Evolutionary conservation across 108 stramenopile species (phyloP).

Genomic region (Fistulifera solaris): DNA sequence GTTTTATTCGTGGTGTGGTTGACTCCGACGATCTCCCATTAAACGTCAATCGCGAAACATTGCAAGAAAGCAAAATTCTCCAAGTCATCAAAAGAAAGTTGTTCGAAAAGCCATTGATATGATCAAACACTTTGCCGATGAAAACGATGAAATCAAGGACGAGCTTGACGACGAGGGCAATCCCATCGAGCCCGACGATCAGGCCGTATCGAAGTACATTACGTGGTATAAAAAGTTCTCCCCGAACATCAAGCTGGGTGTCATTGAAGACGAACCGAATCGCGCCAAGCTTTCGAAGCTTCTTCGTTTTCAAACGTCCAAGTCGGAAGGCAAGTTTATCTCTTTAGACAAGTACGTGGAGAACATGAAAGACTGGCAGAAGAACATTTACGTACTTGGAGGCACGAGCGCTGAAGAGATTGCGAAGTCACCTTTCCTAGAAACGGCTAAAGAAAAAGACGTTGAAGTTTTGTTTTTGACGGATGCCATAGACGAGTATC

Average conservation of each 20-base stretch:
- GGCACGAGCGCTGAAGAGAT: slow-evolving; percentile 80
- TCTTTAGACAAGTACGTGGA: slow-evolving; percentile 88
- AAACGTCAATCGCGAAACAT: slow-evolving; percentile 99
- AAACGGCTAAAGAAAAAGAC: slow-evolving; percentile 82
- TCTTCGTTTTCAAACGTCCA: slow-evolving; percentile 88
- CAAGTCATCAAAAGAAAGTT: slow-evolving; percentile 99
- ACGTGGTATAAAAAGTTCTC: slow-evolving; percentile 93
- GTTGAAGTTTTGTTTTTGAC: slow-evolving; percentile 94
- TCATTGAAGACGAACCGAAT: slow-evolving; percentile 95
- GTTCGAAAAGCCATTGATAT: slow-evolving; percentile 97
- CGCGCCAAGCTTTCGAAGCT: slow-evolving; percentile 88
- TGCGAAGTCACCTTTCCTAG: slow-evolving; percentile 88
- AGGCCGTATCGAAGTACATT: slow-evolving; percentile 62
- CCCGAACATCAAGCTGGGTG: slow-evolving; percentile 92
- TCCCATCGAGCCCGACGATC: slow-evolving; percentile 37
- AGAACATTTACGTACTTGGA: slow-evolving; percentile 93
- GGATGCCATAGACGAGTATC: slow-evolving; percentile 97
- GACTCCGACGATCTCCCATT: slow-evolving; percentile 99
- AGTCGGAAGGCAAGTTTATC: slow-evolving; percentile 56
- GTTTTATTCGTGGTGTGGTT: slow-evolving; percentile 95
- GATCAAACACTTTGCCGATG: slow-evolving; percentile 77
- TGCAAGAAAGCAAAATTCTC: slow-evolving; percentile 94
- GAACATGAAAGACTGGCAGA: slow-evolving; percentile 98
- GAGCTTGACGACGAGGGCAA: slow-evolving; percentile 56
- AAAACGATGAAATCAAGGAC: slow-evolving; percentile 40